Conservation (phyloP, 1,139 yeast genomes). For the Lodderomyces oxycetoniae region DNA sequence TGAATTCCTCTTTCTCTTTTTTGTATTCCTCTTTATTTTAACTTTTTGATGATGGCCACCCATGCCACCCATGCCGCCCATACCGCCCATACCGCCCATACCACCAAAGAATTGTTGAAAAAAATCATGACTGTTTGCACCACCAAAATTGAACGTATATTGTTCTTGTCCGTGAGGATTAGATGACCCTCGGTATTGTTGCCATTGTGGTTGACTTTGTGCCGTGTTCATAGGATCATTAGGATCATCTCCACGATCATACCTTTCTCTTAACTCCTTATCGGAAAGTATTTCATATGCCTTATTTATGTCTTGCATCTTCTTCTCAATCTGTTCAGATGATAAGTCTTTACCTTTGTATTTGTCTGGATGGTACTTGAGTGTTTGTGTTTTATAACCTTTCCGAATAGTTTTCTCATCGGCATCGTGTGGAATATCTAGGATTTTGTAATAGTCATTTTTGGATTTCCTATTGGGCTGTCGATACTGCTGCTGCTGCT, state of each 20-base stretch:
- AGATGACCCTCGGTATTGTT: slow-evolving; percentile 6
- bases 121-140: slow-evolving; percentile 10
- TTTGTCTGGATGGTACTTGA: slow-evolving; percentile 89
- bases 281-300: slow-evolving; percentile 85
- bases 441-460: slow-evolving; percentile 75
- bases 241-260: slow-evolving; percentile 66
- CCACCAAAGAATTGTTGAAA: slow-evolving; percentile 9
- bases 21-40: slow-evolving; percentile 17
- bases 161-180: slow-evolving; percentile 17
- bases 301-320: slow-evolving; percentile 89
- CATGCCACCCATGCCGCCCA: slow-evolving; percentile 9
- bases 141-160: slow-evolving; percentile 13
- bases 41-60: slow-evolving; percentile 15
- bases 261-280: slow-evolving; percentile 56
- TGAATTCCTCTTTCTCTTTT: slow-evolving; percentile 6
- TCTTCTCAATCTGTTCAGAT: slow-evolving; percentile 69
- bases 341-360: slow-evolving; percentile 61
- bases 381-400: slow-evolving; percentile 75
- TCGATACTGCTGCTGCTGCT: slow-evolving; percentile 37
- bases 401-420: slow-evolving; percentile 69
- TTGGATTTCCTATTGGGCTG: slow-evolving; percentile 40
- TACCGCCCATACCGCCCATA: slow-evolving; percentile 15
- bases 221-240: slow-evolving; percentile 34
- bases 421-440: slow-evolving; percentile 67
- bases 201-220: slow-evolving; percentile 17